A percentile compares a stretch with the other conserved stretches of the same genome.
Conservation (phyloP, 2,329 filamentous ascomycete genomes). For the Neurospora sp. region DNA sequence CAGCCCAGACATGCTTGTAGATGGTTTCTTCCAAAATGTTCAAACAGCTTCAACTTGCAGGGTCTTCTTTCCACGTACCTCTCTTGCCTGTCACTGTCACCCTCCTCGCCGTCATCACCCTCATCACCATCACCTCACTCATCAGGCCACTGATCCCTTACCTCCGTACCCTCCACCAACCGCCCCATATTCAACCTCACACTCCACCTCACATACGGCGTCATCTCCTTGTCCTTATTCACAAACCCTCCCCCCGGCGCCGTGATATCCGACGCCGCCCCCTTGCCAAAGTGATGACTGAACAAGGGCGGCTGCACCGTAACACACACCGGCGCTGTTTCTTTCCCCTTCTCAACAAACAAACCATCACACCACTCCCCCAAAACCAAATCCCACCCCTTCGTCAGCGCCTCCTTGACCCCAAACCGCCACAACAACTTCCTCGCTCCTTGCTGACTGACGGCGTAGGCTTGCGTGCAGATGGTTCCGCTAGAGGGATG, state of each 20-base stretch:
- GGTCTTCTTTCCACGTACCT: neutral
- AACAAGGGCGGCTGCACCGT: conserved; percentile 23
- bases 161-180: conserved; percentile 13
- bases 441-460: conserved; percentile 34
- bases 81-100: no score
- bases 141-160: conserved; percentile 20
- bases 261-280: conserved; percentile 20
- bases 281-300: conserved; percentile 19
- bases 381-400: conserved; percentile 34
- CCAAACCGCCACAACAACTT: conserved; percentile 33
- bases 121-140: neutral
- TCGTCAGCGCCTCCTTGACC: conserved; percentile 26
- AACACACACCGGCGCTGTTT: conserved; percentile 14
- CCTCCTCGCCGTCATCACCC: neutral
- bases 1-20: neutral
- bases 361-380: conserved; percentile 35
- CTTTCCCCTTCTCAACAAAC: conserved; percentile 4
- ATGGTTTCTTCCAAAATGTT: neutral
- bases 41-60: neutral
- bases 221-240: conserved; percentile 17
- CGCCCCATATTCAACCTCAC: conserved; percentile 20
- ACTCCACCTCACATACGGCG: conserved; percentile 21
- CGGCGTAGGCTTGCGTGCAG: conserved; percentile 30
- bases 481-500: conserved; percentile 32
- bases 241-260: conserved; percentile 21